Evolutionary conservation across 2,329 filamentous ascomycete genomes (phyloP), one percentile per base, ranked within the genome.

Genomic region (Xylaria hypoxylon): DNA sequence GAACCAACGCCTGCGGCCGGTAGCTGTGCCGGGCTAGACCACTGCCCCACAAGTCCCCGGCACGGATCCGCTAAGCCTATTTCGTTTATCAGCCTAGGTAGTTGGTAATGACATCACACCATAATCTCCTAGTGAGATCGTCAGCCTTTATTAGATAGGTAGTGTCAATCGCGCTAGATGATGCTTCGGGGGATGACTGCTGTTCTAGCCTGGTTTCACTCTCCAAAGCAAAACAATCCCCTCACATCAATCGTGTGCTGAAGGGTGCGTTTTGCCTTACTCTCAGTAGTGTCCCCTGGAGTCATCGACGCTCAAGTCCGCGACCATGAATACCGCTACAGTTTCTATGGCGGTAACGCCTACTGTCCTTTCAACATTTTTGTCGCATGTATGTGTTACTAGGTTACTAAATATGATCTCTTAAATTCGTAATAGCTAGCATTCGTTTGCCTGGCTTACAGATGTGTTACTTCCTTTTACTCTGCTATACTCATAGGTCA

Each of bases 291-390:
- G 26, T 44, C 57, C 62, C n/a, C 19, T 56, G 11, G 40, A 53
- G 62, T 35, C 19, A 22, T 61, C 40, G 57, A 60, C 53, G 11
- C 47, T 60, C 45, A 51, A 58, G 35, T 15, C 51, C n/a, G 53
- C 65, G 60, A 64, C 52, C 70, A 86, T 85, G 83, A 83, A 82
- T 80, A 96, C 94, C 19, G 86, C 95, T 44, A 89, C 92, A 15
- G 90, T 98, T 67, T 89, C 90, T 64, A 86, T 93, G 70, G 94
- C 94, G 56, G 91, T 97, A 61, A 93, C 94, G 69, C 95, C 96
- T 13, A 94, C 92, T 3, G 92, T 97, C 52, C 86, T 98, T 62
- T 90, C 92, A 71, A 97, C 95, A 15, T 90, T 95, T 69, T 84
- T 98, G 73, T 90, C 90, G 65, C 96, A 98, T 85, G 92, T 94